These are phyloP conservation scores for Fomitopsis serialis DNA, from an alignment of 768 basidiomycete species.

Conservation along the genomic window DNA sequence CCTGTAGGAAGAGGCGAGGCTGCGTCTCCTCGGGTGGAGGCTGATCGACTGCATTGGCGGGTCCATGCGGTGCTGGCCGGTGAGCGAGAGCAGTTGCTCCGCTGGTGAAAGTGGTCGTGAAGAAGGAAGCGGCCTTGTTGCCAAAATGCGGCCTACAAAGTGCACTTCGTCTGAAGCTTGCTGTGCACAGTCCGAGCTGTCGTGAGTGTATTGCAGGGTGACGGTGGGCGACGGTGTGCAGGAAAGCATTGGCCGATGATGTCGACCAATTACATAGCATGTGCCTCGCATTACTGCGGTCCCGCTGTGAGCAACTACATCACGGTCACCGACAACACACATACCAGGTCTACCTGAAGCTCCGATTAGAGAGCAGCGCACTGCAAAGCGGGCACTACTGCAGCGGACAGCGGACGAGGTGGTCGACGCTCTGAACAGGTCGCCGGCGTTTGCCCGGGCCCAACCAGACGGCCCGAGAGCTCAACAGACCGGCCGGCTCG, in stretches of 20 bases:
- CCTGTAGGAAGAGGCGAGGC: neutral
- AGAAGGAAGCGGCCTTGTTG: neutral
- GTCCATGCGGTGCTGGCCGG: neutral
- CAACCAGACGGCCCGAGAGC: neutral
- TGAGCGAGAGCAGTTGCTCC: neutral
- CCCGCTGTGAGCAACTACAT: neutral
- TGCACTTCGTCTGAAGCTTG: neutral
- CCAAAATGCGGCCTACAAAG: no score
- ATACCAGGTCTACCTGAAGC: neutral
- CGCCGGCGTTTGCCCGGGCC: neutral
- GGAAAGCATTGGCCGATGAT: slow-evolving; percentile 41
- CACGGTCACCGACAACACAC: slow-evolving; percentile 10
- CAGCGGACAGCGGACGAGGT: neutral
- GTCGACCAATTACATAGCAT: slow-evolving; percentile 68
- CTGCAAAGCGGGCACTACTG: neutral
- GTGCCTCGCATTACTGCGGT: slow-evolving; percentile 52
- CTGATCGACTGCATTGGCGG: neutral
- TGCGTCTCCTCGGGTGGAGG: neutral
- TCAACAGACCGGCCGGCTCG: no score
- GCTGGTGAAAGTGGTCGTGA: neutral
- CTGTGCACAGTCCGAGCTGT: neutral
- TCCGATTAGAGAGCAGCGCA: neutral
- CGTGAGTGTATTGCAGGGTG: neutral
- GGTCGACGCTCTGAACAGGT: slow-evolving; percentile 14
- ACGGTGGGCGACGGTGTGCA: neutral